A percentile compares a stretch with the other conserved stretches of the same genome.
Conservation (phyloP, 2,329 filamentous ascomycete species). For the Chrysosporium queenslandicum region DNA sequence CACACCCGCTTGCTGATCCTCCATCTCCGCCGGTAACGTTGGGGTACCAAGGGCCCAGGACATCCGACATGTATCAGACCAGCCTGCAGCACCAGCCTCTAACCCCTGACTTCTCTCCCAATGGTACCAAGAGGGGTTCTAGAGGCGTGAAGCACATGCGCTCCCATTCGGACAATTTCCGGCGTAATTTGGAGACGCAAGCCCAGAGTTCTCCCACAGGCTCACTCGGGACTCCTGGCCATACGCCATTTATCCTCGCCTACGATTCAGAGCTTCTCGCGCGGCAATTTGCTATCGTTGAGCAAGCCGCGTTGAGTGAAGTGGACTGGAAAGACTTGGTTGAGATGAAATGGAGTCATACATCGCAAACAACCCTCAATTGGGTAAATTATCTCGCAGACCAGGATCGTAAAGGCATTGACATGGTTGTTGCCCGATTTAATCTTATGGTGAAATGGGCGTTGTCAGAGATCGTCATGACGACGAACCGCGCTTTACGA, state of each 20-base stretch:
- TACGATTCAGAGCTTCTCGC: constrained; percentile 52
- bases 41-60: constrained; percentile 30
- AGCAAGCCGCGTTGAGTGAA: constrained; percentile 56
- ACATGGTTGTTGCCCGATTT: constrained; percentile 56
- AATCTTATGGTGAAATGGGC: constrained; percentile 59
- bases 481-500: constrained; percentile 47
- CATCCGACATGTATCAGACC: constrained; percentile 24
- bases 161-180: constrained; percentile 29
- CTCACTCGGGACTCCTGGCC: constrained; percentile 21
- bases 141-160: constrained; percentile 18
- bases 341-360: constrained; percentile 52
- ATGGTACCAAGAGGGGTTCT: neutral
- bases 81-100: constrained; percentile 10
- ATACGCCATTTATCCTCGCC: constrained; percentile 54
- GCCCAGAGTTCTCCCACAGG: neutral
- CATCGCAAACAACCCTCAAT: constrained; percentile 42
- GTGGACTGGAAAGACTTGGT: constrained; percentile 59
- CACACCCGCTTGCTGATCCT: constrained; percentile 36
- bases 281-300: constrained; percentile 55
- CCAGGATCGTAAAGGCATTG: constrained; percentile 48
- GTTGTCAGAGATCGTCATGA: constrained; percentile 53
- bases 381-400: constrained; percentile 54
- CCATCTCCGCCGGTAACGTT: constrained; percentile 40
- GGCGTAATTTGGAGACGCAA: constrained; percentile 29
- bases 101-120: constrained; percentile 5